These are phyloP conservation scores for Quercus mongolica DNA, from an alignment of 306 rosid species.

Conservation along the genomic window DNA sequence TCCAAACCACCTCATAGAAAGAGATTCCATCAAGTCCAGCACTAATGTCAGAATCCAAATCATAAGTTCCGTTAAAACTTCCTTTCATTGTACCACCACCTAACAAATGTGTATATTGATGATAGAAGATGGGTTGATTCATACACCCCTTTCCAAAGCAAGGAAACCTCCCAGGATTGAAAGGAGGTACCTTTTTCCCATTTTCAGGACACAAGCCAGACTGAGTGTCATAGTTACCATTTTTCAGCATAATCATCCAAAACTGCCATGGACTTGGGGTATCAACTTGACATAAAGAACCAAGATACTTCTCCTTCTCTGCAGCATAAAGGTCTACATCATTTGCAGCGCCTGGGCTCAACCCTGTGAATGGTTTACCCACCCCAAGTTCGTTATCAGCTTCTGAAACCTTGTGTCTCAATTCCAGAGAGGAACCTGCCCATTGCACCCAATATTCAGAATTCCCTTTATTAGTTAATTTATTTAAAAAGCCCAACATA, in stretches of 20 bases:
- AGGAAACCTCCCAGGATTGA: conserved; percentile 54
- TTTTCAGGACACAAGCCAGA: conserved; percentile 60
- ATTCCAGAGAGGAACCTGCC: conserved; percentile 30
- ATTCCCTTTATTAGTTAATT: neutral
- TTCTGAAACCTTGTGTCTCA: conserved; percentile 43
- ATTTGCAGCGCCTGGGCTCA: conserved; percentile 16
- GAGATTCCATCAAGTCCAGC: conserved; percentile 37
- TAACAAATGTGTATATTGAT: conserved; percentile 39
- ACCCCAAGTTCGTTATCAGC: conserved; percentile 59
- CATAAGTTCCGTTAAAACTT: conserved; percentile 67
- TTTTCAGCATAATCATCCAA: conserved; percentile 86
- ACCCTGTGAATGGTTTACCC: conserved; percentile 49
- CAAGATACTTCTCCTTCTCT: conserved; percentile 61
- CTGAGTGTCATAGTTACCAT: conserved; percentile 58
- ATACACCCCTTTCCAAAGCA: conserved; percentile 79
- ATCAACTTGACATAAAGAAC: conserved; percentile 52
- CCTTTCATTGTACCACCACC: conserved; percentile 43
- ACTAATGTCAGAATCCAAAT: conserved; percentile 36
- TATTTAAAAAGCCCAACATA: neutral
- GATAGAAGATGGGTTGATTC: conserved; percentile 67
- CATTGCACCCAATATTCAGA: conserved; percentile 9
- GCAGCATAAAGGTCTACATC: conserved; percentile 64
- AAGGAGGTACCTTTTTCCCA: conserved; percentile 57
- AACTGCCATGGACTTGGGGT: conserved; percentile 71
- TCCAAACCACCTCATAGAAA: conserved; percentile 70